A percentile compares a stretch with the other conserved stretches of the same genome.
These are phyloP conservation scores for Saccharomyces jurei DNA, from an alignment of 805 yeast species.

Conservation along the genomic window DNA sequence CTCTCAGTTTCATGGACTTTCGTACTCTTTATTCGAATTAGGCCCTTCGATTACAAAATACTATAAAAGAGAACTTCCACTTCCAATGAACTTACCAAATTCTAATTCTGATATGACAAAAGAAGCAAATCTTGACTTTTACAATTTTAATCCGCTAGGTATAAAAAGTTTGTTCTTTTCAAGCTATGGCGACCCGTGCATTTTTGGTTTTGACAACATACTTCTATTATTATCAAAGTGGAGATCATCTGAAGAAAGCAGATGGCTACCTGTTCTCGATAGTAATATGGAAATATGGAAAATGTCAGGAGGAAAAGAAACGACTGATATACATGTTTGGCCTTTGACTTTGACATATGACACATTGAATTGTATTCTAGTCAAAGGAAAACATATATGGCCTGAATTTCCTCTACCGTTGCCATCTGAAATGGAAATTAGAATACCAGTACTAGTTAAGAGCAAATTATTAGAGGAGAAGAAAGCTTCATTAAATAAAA, in stretches of 20 bases:
- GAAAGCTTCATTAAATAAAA: slow-evolving; percentile 10
- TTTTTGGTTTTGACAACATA: slow-evolving; percentile 72
- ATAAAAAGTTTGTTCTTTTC: slow-evolving; percentile 72
- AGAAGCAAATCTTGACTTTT: slow-evolving; percentile 30
- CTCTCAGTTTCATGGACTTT: slow-evolving; percentile 22
- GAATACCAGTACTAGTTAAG: slow-evolving; percentile 48
- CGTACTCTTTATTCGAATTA: slow-evolving; percentile 25
- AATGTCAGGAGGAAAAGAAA: slow-evolving; percentile 40
- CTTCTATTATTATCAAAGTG: slow-evolving; percentile 66
- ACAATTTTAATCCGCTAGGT: slow-evolving; percentile 29
- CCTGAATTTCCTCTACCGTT: slow-evolving; percentile 82
- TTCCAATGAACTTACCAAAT: slow-evolving; percentile 34
- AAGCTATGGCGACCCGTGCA: slow-evolving; percentile 82
- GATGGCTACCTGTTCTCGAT: slow-evolving; percentile 82
- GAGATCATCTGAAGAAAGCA: slow-evolving; percentile 67
- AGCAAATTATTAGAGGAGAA: slow-evolving; percentile 22
- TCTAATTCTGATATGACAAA: slow-evolving; percentile 11
- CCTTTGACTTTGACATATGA: slow-evolving; percentile 74
- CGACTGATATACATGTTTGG: slow-evolving; percentile 64
- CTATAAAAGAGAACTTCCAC: slow-evolving; percentile 37
- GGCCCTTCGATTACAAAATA: slow-evolving; percentile 24
- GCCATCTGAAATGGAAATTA: slow-evolving; percentile 68
- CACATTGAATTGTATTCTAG: slow-evolving; percentile 62
- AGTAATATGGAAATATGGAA: slow-evolving; percentile 38
- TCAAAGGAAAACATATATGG: slow-evolving; percentile 56